These are phyloP conservation scores for Trichoderma asperellum DNA, from an alignment of 2,329 filamentous ascomycete species.

Conservation along the genomic window DNA sequence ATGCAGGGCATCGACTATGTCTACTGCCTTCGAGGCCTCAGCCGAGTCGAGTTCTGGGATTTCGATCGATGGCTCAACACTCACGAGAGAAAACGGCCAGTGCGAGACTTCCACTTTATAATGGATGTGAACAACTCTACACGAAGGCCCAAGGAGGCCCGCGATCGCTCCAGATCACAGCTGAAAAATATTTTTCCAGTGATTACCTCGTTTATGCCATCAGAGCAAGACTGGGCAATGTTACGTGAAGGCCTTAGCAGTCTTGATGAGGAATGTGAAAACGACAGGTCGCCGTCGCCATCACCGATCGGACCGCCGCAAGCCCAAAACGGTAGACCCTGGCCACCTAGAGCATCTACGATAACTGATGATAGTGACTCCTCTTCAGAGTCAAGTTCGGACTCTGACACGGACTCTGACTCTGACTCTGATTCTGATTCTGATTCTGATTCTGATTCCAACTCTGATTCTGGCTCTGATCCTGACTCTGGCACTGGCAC, in stretches of 20 bases:
- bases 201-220: slow-evolving; percentile 19
- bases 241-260: neutral
- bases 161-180: slow-evolving; percentile 26
- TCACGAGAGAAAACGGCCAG: neutral
- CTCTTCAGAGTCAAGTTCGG: neutral
- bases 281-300: neutral
- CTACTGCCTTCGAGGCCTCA: slow-evolving; percentile 49
- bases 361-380: neutral
- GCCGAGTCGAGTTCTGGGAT: slow-evolving; percentile 48
- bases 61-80: slow-evolving; percentile 37
- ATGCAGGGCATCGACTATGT: slow-evolving; percentile 53
- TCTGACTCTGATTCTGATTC: neutral
- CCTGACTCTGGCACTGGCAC: neutral
- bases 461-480: neutral
- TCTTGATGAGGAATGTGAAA: neutral
- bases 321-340: neutral
- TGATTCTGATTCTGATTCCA: neutral
- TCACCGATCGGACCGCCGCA: neutral
- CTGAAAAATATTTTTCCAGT: slow-evolving; percentile 35
- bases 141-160: slow-evolving; percentile 30
- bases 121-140: slow-evolving; percentile 37
- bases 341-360: neutral
- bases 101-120: slow-evolving; percentile 41
- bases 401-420: too few species aligned
- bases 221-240: slow-evolving; percentile 27